Evolutionary conservation across 805 yeast genomes (phyloP), one percentile per base, ranked within the genome.

Genomic region (Candida chilensis): DNA sequence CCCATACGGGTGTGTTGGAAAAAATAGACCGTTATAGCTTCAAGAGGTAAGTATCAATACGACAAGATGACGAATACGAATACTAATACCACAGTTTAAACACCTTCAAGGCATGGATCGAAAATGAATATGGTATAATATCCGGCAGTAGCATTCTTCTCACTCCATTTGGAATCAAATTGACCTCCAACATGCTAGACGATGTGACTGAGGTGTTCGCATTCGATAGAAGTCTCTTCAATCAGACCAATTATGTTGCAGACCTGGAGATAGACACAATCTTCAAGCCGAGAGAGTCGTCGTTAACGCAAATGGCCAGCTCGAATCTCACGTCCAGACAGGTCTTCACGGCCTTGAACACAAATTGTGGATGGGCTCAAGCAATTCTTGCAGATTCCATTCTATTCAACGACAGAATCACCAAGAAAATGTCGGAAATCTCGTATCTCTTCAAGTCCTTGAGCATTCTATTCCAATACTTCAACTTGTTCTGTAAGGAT

Each of bases 141-240:
- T 20, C 39, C 1, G 57, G 50, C 16, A 61, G 64, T 30, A 40
- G 67, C 26, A 61, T 80, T 38, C 53, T 81, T 10, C 50, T 81
- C 22, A 66, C 86, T 3, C 73, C 86, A 1, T 76, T 69, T 47
- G 88, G 88, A 0, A 64, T 72, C 27, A 74, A 70, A 41, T 56
- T 81, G 37, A 74, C 70, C 47, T 68, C 58, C 46, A 63, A 60
- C 43, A 64, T 61, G 63, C 59, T 63, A 27, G 57, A 70, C 38
- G 78, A 72, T 35, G 48, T 67, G 18, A 58, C 56, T 31, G 81
- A 76, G 35, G 57, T 79, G 3, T 79, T 67, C 47, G 74, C 72
- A 1, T 80, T 65, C 50, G 86, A 81, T 47, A 71, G 78, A 46
- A 62, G 74, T 27, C 51, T 73, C 27, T 79, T 80, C 38, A n/a